Percentiles rank a stretch among this genome's conserved stretches.
phyloP scores from a whole-genome alignment of 352 stramenopile species.

The Pythium plurisporium region DNA sequence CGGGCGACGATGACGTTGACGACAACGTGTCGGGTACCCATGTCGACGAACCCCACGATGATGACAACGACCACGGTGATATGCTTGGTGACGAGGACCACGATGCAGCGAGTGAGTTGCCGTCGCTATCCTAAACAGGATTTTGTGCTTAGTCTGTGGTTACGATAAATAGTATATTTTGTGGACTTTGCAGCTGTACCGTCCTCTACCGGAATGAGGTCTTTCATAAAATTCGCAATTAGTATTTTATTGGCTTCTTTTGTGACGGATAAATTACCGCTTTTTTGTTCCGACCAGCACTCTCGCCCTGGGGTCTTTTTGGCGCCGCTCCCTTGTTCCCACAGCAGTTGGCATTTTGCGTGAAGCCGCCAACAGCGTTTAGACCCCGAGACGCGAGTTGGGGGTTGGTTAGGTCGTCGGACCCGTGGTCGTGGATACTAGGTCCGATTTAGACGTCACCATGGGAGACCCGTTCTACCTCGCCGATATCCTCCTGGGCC shows the following conservation, averaged over 20 bases:
- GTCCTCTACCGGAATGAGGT: no score
- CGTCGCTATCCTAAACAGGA: constrained; percentile 11
- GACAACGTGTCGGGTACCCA: constrained; percentile 22
- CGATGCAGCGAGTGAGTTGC: constrained; percentile 13
- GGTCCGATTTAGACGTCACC: neutral
- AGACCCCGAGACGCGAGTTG: neutral
- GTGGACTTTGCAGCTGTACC: neutral
- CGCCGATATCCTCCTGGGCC: constrained; percentile 77
- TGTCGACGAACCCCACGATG: constrained; percentile 22
- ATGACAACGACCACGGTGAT: constrained; percentile 18
- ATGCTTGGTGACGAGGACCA: constrained; percentile 30
- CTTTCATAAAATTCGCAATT: no score
- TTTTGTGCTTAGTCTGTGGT: constrained; percentile 2
- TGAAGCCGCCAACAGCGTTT: constrained; percentile 12
- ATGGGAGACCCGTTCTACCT: constrained; percentile 89
- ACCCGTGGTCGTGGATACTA: constrained; percentile 7
- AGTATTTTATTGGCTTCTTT: no score
- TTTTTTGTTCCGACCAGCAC: constrained; percentile 14
- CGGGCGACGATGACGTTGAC: constrained; percentile 26
- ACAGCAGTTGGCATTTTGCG: constrained; percentile 17
- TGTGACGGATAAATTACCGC: constrained; percentile 12
- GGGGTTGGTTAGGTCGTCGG: neutral
- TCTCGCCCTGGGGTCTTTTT: constrained; percentile 4
- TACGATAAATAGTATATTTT: constrained; percentile 10
- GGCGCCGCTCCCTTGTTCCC: constrained; percentile 4